Evolutionary conservation across 225 moss, liverwort and hornwort species (phyloP).

Genomic region (Neckera pumila): DNA sequence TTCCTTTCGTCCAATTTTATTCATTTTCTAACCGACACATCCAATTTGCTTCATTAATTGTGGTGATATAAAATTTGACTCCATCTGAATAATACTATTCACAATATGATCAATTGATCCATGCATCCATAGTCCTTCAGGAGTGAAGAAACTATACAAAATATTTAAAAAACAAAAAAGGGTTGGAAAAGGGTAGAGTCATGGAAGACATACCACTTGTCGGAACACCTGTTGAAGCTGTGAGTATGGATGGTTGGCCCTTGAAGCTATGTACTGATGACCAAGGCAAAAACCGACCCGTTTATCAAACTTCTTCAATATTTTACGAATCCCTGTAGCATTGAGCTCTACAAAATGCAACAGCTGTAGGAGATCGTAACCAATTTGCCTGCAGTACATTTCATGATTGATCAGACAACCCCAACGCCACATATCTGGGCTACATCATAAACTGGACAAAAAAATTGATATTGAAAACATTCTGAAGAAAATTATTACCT

Average conservation of each 20-base stretch:
- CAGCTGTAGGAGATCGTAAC: conserved; percentile 75
- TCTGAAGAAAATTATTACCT: conserved; percentile 10
- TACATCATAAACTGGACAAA: not conserved
- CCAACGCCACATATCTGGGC: not conserved
- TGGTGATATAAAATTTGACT: not conserved
- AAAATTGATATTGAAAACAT: not conserved
- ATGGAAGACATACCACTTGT: conserved; percentile 42
- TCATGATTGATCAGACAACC: not conserved
- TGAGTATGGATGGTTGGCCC: conserved; percentile 95
- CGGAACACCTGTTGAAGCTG: conserved; percentile 95
- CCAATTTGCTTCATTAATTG: not conserved
- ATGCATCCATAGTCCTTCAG: not conserved
- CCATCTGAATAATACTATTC: not conserved
- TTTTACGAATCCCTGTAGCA: conserved; percentile 84
- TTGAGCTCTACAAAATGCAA: conserved; percentile 88
- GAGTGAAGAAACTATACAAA: not conserved
- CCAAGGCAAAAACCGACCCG: conserved; percentile 79
- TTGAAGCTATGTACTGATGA: conserved; percentile 75
- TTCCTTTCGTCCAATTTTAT: not conserved
- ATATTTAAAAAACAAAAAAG: not conserved
- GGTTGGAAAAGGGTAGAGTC: not conserved
- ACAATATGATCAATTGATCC: not conserved
- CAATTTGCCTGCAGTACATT: conserved; percentile 46
- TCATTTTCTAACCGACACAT: not conserved
- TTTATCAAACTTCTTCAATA: conserved; percentile 95